These are phyloP conservation scores for Coriaria nepalensis DNA, from an alignment of 306 rosid genomes.

Conservation along the genomic window DNA sequence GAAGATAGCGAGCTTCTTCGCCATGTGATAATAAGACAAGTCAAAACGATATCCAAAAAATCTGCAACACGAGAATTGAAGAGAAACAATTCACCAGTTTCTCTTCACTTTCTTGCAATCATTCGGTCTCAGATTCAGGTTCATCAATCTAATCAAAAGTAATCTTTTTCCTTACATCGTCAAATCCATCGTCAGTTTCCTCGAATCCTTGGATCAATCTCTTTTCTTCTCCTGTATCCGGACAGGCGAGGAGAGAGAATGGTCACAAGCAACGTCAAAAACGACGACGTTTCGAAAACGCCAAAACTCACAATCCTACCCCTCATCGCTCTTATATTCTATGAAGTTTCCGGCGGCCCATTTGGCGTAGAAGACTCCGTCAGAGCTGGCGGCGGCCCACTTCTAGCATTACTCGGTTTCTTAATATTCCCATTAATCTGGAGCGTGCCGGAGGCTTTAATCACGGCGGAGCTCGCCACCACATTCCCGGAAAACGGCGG, in stretches of 20 bases:
- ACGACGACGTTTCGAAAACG: constrained; percentile 15
- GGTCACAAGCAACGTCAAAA: constrained; percentile 14
- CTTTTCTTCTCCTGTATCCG: constrained; percentile 3
- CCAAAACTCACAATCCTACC: constrained; percentile 67
- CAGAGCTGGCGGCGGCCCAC: constrained; percentile 70
- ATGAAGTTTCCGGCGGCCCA: constrained; percentile 91
- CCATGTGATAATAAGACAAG: too few species aligned
- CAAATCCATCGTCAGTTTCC: neutral
- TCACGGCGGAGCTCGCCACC: constrained; percentile 90
- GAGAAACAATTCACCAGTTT: too few species aligned
- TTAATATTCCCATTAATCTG: constrained; percentile 59
- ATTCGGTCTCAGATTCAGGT: too few species aligned
- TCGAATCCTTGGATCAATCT: neutral
- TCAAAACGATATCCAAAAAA: too few species aligned
- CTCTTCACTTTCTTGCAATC: too few species aligned
- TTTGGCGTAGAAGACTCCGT: constrained; percentile 84
- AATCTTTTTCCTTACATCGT: neutral
- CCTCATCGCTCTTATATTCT: constrained; percentile 79
- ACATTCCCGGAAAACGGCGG: constrained; percentile 78
- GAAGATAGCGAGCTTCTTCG: too few species aligned
- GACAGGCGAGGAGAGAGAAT: constrained; percentile 42
- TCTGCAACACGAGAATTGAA: too few species aligned
- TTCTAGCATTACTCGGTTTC: constrained; percentile 61
- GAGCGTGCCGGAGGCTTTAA: constrained; percentile 80
- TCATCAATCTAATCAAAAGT: too few species aligned